Conservation (phyloP, 805 yeast genomes). For the Candida rishiriensis region DNA sequence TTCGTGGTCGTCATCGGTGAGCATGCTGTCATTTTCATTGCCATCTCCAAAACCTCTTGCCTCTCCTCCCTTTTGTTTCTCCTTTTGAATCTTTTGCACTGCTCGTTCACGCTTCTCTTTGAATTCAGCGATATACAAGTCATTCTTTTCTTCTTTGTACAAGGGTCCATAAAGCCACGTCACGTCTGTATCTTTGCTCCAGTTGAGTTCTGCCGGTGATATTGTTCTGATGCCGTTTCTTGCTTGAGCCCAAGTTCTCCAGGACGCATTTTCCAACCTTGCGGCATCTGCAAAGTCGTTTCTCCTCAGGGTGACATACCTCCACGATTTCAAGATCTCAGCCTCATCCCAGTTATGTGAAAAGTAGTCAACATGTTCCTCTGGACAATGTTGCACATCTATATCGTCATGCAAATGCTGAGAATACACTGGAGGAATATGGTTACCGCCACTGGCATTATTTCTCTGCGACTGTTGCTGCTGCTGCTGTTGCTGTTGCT, state of each 20-base stretch:
- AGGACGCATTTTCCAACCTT: constrained; percentile 77
- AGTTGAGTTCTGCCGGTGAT: constrained; percentile 85
- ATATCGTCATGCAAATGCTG: constrained; percentile 75
- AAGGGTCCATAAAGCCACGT: constrained; percentile 97
- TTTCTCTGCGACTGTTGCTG: constrained; percentile 5
- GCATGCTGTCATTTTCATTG: constrained; percentile 1
- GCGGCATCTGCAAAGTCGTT: constrained; percentile 81
- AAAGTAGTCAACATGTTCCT: constrained; percentile 88
- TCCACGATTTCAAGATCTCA: constrained; percentile 93
- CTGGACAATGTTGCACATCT: constrained; percentile 74
- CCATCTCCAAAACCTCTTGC: not conserved
- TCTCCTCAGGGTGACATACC: constrained; percentile 78
- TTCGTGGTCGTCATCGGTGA: constrained; percentile 3
- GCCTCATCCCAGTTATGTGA: constrained; percentile 95
- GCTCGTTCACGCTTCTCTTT: constrained; percentile 8
- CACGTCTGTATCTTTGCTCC: constrained; percentile 96
- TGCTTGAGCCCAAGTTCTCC: constrained; percentile 97
- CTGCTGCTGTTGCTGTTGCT: constrained; percentile 9
- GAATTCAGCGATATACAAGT: constrained; percentile 16
- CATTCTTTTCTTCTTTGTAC: constrained; percentile 21
- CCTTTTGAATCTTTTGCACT: not conserved
- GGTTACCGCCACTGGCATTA: not conserved
- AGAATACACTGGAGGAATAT: constrained; percentile 5
- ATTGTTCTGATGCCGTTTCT: constrained; percentile 68
- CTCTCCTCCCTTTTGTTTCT: not conserved